Conservation (phyloP, 495 filamentous ascomycete genomes). For the Xylaria cubensis region DNA sequence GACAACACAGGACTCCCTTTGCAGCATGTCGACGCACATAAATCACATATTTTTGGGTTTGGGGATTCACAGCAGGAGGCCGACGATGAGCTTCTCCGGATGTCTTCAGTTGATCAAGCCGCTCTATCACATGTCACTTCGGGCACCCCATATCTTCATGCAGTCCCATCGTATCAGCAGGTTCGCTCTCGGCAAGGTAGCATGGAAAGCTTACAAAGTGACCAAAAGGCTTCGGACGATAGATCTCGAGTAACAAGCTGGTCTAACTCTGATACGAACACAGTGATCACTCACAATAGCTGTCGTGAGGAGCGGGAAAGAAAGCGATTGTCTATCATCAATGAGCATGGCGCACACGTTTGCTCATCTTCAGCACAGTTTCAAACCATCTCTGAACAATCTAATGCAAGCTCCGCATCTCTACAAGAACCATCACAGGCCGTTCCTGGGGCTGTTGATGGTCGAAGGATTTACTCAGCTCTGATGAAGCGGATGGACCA, state of each 20-base stretch:
- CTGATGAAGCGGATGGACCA: constrained; percentile 61
- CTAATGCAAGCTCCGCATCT: constrained; percentile 17
- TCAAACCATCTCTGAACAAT: constrained; percentile 13
- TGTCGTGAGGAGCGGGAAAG: constrained; percentile 54
- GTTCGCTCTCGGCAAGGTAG: constrained; percentile 57
- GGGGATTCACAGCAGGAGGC: constrained; percentile 30
- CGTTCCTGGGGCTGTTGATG: constrained; percentile 54
- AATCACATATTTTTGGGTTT: constrained; percentile 51
- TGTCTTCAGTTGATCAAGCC: constrained; percentile 40
- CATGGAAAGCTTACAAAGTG: constrained; percentile 58
- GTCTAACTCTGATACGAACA: constrained; percentile 64
- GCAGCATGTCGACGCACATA: constrained; percentile 59
- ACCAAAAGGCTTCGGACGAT: constrained; percentile 56
- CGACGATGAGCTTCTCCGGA: constrained; percentile 33
- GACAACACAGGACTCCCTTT: constrained; percentile 48
- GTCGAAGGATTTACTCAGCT: constrained; percentile 74
- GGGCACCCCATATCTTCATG: constrained; percentile 48
- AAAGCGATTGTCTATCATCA: constrained; percentile 69
- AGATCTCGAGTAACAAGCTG: constrained; percentile 79
- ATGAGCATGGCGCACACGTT: constrained; percentile 63
- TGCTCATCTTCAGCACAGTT: constrained; percentile 46
- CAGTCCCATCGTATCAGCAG: constrained; percentile 46
- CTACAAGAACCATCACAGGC: constrained; percentile 18
- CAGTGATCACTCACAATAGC: constrained; percentile 48
- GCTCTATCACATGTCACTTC: constrained; percentile 51